Evolutionary conservation across 345 rosid species (phyloP), one percentile per base, ranked within the genome.

Genomic region (Arabidopsis thaliana): DNA sequence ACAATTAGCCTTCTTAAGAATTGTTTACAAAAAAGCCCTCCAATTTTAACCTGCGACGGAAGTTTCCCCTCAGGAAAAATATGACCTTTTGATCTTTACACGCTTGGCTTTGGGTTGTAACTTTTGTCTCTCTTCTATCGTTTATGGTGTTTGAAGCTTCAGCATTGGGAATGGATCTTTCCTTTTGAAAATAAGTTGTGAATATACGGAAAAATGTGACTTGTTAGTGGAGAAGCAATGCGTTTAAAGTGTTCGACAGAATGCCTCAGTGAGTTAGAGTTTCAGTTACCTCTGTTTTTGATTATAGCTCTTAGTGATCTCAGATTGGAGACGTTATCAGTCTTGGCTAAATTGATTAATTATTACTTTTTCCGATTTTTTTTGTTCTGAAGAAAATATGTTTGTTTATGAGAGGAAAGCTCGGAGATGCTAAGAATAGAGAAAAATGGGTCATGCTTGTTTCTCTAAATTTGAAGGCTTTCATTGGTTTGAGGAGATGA

Each of bases 21-120:
- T 1, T 33, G 22, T 14, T 13, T 56, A 28, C 38, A 30, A 56
- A 14, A 49, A 28, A 30, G 10, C 38, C 2, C 38, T 30, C 9
- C n/a, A 28, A 6, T 53, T 11, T 32, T 32, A 37, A 55, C 4
- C 42, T 33, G 41, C 33, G 62, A n/a, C 62, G 42, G 40, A 57
- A 32, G 42, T 58, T 34, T 58, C n/a, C 84, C 23, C n/a, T 84
- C 57, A 78, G 71, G 70, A 85, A 53, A 91, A 85, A 82, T 84
- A 30, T 82, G 82, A 83, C 7, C 14, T 58, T 42, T 40, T 23
- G 28, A 61, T 61, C 11, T 0, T 13, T 37, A 14, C 59, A 51
- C 51, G 59, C 59, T 41, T 16, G 5, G 13, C 59, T 41, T 16
- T 9, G 13, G 24, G 42, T 30, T 69, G 8, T 22, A 45, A 16